These are phyloP conservation scores for Schizosaccharomyces versatilis DNA, from an alignment of 1,139 yeast genomes.

Conservation along the genomic window DNA sequence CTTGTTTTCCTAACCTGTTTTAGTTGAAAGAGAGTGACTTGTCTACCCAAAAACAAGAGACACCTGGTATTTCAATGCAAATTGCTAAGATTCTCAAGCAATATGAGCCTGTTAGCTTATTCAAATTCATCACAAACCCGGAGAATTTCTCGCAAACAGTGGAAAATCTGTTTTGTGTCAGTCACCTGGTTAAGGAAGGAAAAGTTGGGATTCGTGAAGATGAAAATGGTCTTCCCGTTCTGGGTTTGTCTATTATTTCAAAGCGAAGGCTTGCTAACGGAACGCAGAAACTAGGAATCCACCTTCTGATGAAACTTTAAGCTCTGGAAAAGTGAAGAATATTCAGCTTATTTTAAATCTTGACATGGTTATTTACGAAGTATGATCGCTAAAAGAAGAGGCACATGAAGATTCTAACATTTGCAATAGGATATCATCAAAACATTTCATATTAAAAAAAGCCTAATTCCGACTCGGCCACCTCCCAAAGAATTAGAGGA, in stretches of 20 bases:
- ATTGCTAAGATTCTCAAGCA: constrained; percentile 11
- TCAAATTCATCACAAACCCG: constrained; percentile 52
- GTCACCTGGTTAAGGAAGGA: constrained; percentile 61
- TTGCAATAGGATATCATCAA: neutral
- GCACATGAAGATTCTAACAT: neutral
- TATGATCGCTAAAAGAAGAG: too few species aligned
- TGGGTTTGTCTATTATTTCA: neutral
- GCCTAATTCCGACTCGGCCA: neutral
- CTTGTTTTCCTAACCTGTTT: constrained; percentile 3
- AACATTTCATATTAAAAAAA: neutral
- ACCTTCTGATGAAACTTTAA: neutral
- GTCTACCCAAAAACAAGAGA: constrained; percentile 38
- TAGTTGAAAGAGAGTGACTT: constrained; percentile 18
- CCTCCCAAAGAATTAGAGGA: neutral
- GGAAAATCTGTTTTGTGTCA: constrained; percentile 62
- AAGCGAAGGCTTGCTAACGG: neutral
- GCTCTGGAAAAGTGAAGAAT: neutral
- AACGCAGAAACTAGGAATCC: neutral
- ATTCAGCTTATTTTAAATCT: neutral
- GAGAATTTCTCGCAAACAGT: constrained; percentile 53
- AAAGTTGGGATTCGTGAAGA: constrained; percentile 29
- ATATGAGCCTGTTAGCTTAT: constrained; percentile 31
- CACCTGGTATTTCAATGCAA: constrained; percentile 20
- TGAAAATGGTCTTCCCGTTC: constrained; percentile 28
- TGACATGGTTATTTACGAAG: neutral